Evolutionary conservation across 2,329 filamentous ascomycete genomes (phyloP).

Genomic region (Calonectria crousiana): DNA sequence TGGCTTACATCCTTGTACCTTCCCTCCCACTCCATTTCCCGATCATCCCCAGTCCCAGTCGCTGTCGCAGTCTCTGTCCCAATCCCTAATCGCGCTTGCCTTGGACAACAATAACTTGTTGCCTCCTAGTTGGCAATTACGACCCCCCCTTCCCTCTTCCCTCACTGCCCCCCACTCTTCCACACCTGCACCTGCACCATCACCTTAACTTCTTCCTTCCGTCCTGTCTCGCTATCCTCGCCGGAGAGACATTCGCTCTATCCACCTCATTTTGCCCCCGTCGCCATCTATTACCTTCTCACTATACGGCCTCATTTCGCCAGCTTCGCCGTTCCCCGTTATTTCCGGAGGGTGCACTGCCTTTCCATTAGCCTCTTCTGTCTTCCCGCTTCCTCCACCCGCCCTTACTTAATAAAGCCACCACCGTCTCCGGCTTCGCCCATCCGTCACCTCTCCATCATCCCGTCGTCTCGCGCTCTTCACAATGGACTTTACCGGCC

Average conservation of each 20-base stretch:
- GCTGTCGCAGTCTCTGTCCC: background rate
- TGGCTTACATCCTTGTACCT: background rate
- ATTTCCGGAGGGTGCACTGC: slow-evolving; percentile 18
- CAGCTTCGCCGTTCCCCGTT: background rate
- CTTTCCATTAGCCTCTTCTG: background rate
- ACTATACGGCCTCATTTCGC: background rate
- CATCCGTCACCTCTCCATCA: slow-evolving; percentile 17
- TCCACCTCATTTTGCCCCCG: slow-evolving; percentile 13
- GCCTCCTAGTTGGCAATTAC: slow-evolving; percentile 6
- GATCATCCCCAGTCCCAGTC: background rate
- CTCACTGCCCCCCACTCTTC: slow-evolving; percentile 1
- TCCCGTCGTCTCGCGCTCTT: slow-evolving; percentile 26
- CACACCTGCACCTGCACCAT: slow-evolving; percentile 1
- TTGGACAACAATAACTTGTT: slow-evolving; percentile 10
- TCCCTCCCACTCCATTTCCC: slow-evolving; percentile 9
- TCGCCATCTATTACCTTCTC: background rate
- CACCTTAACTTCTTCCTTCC: background rate
- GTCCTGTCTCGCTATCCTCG: slow-evolving; percentile 16
- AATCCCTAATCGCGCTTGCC: slow-evolving; percentile 8
- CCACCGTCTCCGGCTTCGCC: slow-evolving; percentile 19
- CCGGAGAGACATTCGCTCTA: slow-evolving; percentile 12
- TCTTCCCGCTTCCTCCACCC: slow-evolving; percentile 10
- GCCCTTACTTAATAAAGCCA: slow-evolving; percentile 9
- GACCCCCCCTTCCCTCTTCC: slow-evolving; percentile 5
- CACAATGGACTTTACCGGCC: slow-evolving; percentile 65